A percentile compares a stretch with the other conserved stretches of the same genome.
phyloP scores from a whole-genome alignment of 1,284 basidiomycete genomes.

The Cutaneotrichosporon cavernicola region DNA sequence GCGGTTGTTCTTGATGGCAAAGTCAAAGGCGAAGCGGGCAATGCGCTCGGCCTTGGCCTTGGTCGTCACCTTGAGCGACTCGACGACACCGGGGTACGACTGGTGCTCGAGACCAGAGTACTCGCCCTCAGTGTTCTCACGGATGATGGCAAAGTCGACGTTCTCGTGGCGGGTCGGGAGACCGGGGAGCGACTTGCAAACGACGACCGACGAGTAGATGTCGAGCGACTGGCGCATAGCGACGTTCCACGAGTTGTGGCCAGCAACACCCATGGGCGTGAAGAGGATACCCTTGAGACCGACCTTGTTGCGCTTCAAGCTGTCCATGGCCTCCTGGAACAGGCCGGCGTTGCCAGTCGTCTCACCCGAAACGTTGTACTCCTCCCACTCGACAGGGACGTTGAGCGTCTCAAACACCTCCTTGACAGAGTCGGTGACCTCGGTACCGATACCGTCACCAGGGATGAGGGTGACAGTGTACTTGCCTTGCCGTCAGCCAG shows the following conservation, averaged over 20 bases:
- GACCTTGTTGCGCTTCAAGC: conserved; percentile 92
- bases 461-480: conserved; percentile 82
- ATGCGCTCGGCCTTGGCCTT: conserved; percentile 95
- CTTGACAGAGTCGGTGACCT: conserved; percentile 98
- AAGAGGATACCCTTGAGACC: conserved; percentile 99
- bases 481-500: conserved; percentile 40
- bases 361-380: conserved; percentile 96
- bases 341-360: conserved; percentile 81
- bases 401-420: conserved; percentile 97
- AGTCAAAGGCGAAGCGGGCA: conserved; percentile 96
- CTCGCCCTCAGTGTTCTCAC: conserved; percentile 99
- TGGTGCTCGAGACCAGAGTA: conserved; percentile 99
- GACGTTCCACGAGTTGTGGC: conserved; percentile 99
- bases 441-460: conserved; percentile 94
- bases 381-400: conserved; percentile 99
- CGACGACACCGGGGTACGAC: conserved; percentile 97
- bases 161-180: conserved; percentile 93
- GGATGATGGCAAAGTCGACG: conserved; percentile 98
- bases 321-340: conserved; percentile 97
- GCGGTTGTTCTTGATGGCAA: conserved; percentile 96
- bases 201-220: conserved; percentile 96
- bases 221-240: conserved; percentile 99
- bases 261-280: conserved; percentile 93
- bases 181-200: conserved; percentile 98
- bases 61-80: conserved; percentile 97